Evolutionary conservation across 2,329 filamentous ascomycete genomes (phyloP).

Genomic region (Leptographium radiaticola): DNA sequence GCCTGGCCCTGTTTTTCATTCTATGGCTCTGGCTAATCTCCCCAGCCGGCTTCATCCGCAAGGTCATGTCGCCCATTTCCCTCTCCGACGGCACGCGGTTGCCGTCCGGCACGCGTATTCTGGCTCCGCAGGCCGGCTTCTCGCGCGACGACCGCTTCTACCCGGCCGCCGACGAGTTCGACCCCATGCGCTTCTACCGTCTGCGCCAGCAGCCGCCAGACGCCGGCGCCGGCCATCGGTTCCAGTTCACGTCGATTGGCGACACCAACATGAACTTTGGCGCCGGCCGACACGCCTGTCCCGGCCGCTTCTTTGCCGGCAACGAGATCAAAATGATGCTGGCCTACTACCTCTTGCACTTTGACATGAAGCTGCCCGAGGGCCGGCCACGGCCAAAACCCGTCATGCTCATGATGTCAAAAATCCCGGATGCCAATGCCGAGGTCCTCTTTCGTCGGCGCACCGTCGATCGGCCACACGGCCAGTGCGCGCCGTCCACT

Average conservation of each 20-base stretch:
- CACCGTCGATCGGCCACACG: not conserved
- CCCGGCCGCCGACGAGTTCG: constrained; percentile 28
- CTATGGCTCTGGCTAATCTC: not conserved
- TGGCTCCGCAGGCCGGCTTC: constrained; percentile 27
- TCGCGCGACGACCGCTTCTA: constrained; percentile 27
- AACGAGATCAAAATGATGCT: constrained; percentile 33
- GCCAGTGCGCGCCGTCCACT: too few species aligned
- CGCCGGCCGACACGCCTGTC: constrained; percentile 33
- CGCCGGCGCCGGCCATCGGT: constrained; percentile 17
- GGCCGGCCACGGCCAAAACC: constrained; percentile 26
- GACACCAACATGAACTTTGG: constrained; percentile 33
- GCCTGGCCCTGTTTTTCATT: not conserved
- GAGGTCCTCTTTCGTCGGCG: constrained; percentile 27
- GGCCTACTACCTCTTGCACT: constrained; percentile 27
- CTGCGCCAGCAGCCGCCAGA: constrained; percentile 18
- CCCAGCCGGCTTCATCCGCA: constrained; percentile 30
- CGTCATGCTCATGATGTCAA: constrained; percentile 29
- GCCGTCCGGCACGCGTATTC: constrained; percentile 27
- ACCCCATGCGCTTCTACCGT: constrained; percentile 35
- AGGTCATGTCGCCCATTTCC: constrained; percentile 30
- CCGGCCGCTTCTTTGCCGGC: constrained; percentile 33
- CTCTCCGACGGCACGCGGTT: constrained; percentile 31
- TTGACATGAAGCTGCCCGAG: constrained; percentile 26
- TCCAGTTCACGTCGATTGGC: constrained; percentile 28
- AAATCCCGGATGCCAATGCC: constrained; percentile 24